Base-by-base conservation (phyloP, 495 filamentous ascomycete species). In the Lasiosphaeriaceae sp. region DNA sequence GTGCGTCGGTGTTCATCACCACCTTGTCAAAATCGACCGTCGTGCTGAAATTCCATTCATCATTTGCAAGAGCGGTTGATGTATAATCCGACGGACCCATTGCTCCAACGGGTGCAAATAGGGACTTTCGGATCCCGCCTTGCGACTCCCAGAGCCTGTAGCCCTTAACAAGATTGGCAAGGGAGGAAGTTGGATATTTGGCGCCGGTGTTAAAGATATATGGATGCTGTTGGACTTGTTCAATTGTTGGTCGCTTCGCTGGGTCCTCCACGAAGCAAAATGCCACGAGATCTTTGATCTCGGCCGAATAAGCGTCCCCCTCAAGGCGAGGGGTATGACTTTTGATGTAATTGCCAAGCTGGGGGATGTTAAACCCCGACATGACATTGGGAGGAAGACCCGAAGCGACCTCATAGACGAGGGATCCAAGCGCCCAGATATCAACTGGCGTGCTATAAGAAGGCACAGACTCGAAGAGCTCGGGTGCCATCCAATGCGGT, bases 401-500 rank as follows among this genome's bases (percentile, higher is more conserved):
- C 6, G 89, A 95, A 0, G 94, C 95, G 63, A 97, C 89, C 70
- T 98, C 94, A 61, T 85, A 93, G 1, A 95, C 72, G 43, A 95
- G 92, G 56, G 90, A 90, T 16, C 92, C 93, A 69, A 91, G 96
- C 1, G 93, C 91, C 94, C 94, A 98, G 41, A 96, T 90, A 65
- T 98, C 94, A 56, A 97, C 86, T 72, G 91, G 75, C 11, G 82
- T 84, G 64, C 79, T 82, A 64, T 87, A 85, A 31, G 79, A 78
- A 20, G 77, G 71, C 1, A 73, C 72, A 2, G 74, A 71, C 11
- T 78, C 77, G 56, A 90, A 86, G 56, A 95, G 81, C 67, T 98
- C 94, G 0, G 91, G 94, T 1, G 94, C 89, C 92, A 97, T 96
- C 90, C 93, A 98, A 72, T 96, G 85, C 16, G 90, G 90, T 6